These are phyloP conservation scores for Apiotrichum sp. DNA, from an alignment of 1,284 basidiomycete species.

Conservation along the genomic window DNA sequence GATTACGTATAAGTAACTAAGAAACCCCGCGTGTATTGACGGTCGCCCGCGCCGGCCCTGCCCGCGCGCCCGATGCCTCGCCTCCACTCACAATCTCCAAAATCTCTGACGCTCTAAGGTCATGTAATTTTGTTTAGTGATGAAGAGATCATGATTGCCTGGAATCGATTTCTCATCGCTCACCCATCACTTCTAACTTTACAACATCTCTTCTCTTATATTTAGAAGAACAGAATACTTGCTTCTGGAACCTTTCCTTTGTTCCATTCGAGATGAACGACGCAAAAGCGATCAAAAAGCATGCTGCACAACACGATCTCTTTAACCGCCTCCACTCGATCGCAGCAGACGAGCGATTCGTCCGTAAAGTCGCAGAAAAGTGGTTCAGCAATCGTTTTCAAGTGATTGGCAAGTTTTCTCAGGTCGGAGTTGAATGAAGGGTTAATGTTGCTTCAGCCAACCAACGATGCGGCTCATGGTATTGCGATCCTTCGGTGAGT, in stretches of 20 bases:
- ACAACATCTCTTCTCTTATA: no score
- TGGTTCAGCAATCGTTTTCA: constrained; percentile 47
- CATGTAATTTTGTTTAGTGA: no score
- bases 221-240: no score
- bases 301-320: constrained; percentile 53
- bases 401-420: constrained; percentile 31
- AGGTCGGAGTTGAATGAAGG: background rate
- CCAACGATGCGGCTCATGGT: constrained; percentile 91
- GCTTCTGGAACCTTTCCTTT: background rate
- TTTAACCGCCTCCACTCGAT: constrained; percentile 85
- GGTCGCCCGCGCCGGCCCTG: no score
- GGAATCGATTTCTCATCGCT: no score
- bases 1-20: no score
- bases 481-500: constrained; percentile 61
- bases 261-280: constrained; percentile 9
- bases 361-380: constrained; percentile 54
- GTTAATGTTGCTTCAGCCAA: constrained; percentile 57
- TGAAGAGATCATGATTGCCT: no score
- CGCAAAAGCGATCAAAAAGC: constrained; percentile 33
- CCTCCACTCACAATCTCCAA: no score
- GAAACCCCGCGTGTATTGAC: no score
- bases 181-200: no score
- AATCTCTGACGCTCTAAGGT: no score
- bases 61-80: no score
- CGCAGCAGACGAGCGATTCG: constrained; percentile 65